Evolutionary conservation across 2,329 filamentous ascomycete genomes (phyloP), one percentile per base, ranked within the genome.

Genomic region (Calycina herbarum): DNA sequence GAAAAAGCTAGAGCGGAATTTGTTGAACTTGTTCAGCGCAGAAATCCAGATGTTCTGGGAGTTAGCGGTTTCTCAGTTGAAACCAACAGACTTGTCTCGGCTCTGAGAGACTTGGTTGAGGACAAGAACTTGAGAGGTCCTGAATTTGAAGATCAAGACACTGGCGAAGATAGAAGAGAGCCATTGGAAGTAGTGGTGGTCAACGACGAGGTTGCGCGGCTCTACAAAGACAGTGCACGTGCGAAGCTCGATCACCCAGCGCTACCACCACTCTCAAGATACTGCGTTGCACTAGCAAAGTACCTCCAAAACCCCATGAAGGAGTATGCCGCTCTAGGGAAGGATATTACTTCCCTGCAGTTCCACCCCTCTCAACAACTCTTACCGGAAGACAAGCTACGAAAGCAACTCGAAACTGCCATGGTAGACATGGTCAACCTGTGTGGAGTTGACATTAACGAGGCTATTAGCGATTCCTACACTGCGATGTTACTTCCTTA

Each of bases 381-480:
- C 35, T 84, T 99, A 15, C 90, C 94, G 0, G 87, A 93, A 67
- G 94, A 98, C 45, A 94, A 96, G 80, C 83, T 99, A 48, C 81
- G 89, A 68, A 93, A 92, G 76, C 88, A 93, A 67, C 84, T 99
- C 17, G 95, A 99, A 74, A 96, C 92, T n/a, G 93, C 94, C 57
- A 92, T 99, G 87, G 94, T 99, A 11, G 95, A 99, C 76, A 97
- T 97, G 85, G 95, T 99, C 72, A 99, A 99, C 76, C 87, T 99
- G 56, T 93, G 94, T 57, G 95, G 95, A 75, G 92, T 99, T 45
- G 92, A 98, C 73, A 90, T 99, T 75, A 97, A 97, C 73, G 94
- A 97, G 70, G 93, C 94, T 15, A 89, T 96, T 64, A 84, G 83
- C 54, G 92, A 97, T 76, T 76, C 87, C 1, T 93, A 95, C 73